Evolutionary conservation across 75 land plant species (phyloP), one percentile per base, ranked within the genome.

Genomic region (Cunninghamia lanceolata): DNA sequence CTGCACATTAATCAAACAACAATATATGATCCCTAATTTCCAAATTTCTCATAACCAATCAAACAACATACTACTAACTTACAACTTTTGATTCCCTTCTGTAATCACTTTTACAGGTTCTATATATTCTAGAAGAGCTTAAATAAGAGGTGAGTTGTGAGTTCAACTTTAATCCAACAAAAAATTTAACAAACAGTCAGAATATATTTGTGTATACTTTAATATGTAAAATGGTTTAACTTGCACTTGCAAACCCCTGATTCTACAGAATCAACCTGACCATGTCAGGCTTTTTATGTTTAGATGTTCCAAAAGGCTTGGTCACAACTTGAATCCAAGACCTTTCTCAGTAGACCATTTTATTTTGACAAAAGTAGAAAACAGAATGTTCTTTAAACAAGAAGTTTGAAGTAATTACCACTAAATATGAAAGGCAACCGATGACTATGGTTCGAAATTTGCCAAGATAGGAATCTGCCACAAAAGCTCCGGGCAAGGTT

Each of bases 381-480:
- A n/a, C 35, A 9, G 11, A 68, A 68, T 68, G 30, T 25, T 68
- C 71, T 25, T 28, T 0, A 5, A 30, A 71, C 34, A 11, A 71
- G 34, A 15, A 36, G 39, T 3, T 71, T 35, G 36, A 14, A 34
- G 38, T 38, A 38, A 75, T 71, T 68, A 91, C 93, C 74, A 87
- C 28, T 50, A 91, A 54, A 39, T 92, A 90, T 42, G 91, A 63
- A 45, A 86, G 15, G 45, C 91, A 94, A 28, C 91, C 92, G 40
- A 88, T 50, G 15, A 83, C 90, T 21, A 94, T 85, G 34, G 95
- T 92, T 63, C 78, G 75, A 87, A 82, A 94, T 38, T 93, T 89
- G 68, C 95, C 95, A 52, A 93, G 71, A 83, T 88, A 94, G 42
- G 95, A 85, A 73, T 94, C 95, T n/a, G 95, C 94, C 54, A 94